phyloP scores from a whole-genome alignment of 2,329 filamentous ascomycete genomes.

The Penicillium vulpinum region DNA sequence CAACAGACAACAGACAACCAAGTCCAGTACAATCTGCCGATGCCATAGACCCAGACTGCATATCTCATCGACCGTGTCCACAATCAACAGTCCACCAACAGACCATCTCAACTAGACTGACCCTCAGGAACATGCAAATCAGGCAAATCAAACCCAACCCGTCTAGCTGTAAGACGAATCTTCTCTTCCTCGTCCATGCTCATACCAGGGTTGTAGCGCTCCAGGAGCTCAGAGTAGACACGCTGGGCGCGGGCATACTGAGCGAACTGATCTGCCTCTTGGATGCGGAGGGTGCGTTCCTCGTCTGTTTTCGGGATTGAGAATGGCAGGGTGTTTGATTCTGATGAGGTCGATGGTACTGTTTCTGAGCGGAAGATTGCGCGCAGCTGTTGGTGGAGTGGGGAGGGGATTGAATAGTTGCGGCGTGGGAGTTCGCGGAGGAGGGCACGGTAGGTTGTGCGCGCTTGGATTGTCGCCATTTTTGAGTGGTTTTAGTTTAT shows the following conservation, averaged over 20 bases:
- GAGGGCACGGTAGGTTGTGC: slow-evolving; percentile 81
- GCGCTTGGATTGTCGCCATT: slow-evolving; percentile 47
- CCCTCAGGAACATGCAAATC: slow-evolving; percentile 51
- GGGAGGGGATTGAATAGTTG: slow-evolving; percentile 62
- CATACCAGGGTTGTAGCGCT: slow-evolving; percentile 93
- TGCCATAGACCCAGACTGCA: neutral
- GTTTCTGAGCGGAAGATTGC: slow-evolving; percentile 57
- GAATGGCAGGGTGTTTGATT: slow-evolving; percentile 12
- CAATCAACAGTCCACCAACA: neutral
- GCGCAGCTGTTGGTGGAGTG: slow-evolving; percentile 70
- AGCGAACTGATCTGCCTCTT: slow-evolving; percentile 73
- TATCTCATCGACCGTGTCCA: neutral
- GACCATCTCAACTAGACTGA: too few species aligned
- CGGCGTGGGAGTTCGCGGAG: slow-evolving; percentile 85
- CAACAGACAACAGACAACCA: neutral
- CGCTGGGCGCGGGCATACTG: slow-evolving; percentile 84
- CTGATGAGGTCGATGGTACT: slow-evolving; percentile 17
- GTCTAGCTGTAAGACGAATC: slow-evolving; percentile 76
- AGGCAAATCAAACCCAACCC: slow-evolving; percentile 89
- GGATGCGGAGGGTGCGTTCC: slow-evolving; percentile 30
- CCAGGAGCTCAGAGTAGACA: slow-evolving; percentile 75
- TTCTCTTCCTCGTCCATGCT: slow-evolving; percentile 81
- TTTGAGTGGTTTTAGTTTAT: slow-evolving; percentile 9
- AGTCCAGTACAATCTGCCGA: neutral
- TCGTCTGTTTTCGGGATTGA: slow-evolving; percentile 12